Evolutionary conservation across 768 basidiomycete genomes (phyloP).

Genomic region (Mycena filopes): DNA sequence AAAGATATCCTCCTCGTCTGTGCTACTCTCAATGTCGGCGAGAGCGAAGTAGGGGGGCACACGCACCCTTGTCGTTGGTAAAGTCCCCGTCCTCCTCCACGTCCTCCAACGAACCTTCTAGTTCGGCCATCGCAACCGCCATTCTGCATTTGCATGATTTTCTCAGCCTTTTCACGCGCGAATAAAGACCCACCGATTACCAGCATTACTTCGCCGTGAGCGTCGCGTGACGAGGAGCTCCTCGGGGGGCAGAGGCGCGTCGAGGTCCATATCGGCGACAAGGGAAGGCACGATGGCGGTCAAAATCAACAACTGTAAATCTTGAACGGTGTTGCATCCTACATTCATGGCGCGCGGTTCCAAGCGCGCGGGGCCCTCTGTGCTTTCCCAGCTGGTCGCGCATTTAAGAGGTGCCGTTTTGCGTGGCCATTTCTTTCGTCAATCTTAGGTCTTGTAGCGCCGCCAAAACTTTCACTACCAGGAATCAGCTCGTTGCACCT

Average conservation of each 20-base stretch:
- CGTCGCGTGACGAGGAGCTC: conserved; percentile 68
- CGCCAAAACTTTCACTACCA: conserved; percentile 25
- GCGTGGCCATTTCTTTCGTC: not conserved
- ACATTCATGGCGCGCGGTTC: conserved; percentile 25
- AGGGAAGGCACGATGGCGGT: not conserved
- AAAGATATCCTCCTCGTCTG: conserved; percentile 86
- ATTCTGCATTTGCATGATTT: conserved; percentile 57
- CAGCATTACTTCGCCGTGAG: conserved; percentile 77
- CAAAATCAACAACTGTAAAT: conserved; percentile 10
- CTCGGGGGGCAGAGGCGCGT: conserved; percentile 36
- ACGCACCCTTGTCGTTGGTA: conserved; percentile 66
- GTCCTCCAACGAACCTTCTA: conserved; percentile 67
- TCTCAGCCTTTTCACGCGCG: not conserved
- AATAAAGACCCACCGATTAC: conserved; percentile 68
- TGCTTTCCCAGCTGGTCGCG: conserved; percentile 24
- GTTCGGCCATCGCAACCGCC: conserved; percentile 78
- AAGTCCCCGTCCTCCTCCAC: conserved; percentile 83
- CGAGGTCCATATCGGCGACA: conserved; percentile 30
- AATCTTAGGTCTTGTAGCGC: conserved; percentile 2
- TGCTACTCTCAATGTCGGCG: not conserved
- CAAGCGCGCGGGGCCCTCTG: conserved; percentile 21
- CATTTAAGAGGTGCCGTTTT: conserved; percentile 18
- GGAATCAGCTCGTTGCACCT: conserved; percentile 41
- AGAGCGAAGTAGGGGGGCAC: not conserved
- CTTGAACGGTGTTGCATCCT: not conserved